phyloP scores from a whole-genome alignment of 2,329 filamentous ascomycete species.

The Neofusicoccum cordaticola region DNA sequence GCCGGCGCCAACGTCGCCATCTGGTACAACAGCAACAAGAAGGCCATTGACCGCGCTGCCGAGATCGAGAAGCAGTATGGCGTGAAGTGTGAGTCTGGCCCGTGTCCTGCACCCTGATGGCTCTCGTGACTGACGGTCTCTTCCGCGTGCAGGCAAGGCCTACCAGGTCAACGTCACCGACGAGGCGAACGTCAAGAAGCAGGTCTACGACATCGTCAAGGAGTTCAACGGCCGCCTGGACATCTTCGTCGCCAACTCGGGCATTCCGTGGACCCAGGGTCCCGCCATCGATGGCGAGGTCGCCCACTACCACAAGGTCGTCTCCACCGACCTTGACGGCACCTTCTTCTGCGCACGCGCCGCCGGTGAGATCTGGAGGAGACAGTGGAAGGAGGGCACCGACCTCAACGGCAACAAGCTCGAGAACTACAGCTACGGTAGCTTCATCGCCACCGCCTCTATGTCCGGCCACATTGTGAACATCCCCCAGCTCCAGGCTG shows the following conservation, averaged over 20 bases:
- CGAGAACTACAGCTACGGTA: slow-evolving; percentile 40
- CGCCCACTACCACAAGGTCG: slow-evolving; percentile 71
- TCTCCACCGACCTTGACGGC: slow-evolving; percentile 84
- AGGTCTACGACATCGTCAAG: slow-evolving; percentile 58
- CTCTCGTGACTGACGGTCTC: not conserved
- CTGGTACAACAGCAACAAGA: slow-evolving; percentile 47
- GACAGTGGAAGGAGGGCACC: slow-evolving; percentile 18
- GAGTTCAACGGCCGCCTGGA: slow-evolving; percentile 72
- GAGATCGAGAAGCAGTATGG: slow-evolving; percentile 18
- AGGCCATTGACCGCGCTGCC: slow-evolving; percentile 57
- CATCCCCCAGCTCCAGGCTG: slow-evolving; percentile 66
- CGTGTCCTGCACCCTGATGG: not conserved
- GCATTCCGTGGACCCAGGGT: slow-evolving; percentile 60
- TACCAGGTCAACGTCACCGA: slow-evolving; percentile 63
- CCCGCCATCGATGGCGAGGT: slow-evolving; percentile 67
- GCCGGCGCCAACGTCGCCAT: slow-evolving; percentile 59
- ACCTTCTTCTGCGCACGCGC: slow-evolving; percentile 85
- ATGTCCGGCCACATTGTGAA: slow-evolving; percentile 84
- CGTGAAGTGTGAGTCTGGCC: slow-evolving; percentile 14
- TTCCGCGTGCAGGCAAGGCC: slow-evolving; percentile 45
- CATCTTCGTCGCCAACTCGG: slow-evolving; percentile 67
- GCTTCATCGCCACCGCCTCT: slow-evolving; percentile 65
- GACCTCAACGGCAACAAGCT: slow-evolving; percentile 19
- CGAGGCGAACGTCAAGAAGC: slow-evolving; percentile 54
- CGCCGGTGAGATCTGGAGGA: slow-evolving; percentile 53